These are phyloP conservation scores for Backusella liffmaniae DNA, from an alignment of 192 early-diverging fungal genomes.

Conservation along the genomic window DNA sequence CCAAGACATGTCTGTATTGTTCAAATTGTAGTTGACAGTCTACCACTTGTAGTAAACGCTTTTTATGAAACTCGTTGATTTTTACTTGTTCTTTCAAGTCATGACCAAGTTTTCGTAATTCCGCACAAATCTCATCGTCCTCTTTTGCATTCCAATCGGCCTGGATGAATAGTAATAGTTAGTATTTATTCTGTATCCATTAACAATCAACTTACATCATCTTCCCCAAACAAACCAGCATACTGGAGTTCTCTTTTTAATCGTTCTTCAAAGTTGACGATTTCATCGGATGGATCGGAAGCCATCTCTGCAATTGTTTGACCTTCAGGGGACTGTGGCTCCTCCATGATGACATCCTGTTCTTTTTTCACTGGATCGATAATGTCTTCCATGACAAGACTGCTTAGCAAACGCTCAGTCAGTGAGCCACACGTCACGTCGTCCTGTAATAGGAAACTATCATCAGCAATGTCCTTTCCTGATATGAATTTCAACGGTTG, in stretches of 20 bases:
- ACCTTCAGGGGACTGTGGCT: constrained; percentile 4
- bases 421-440: constrained; percentile 49
- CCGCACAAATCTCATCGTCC: constrained; percentile 76
- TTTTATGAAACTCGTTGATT: constrained; percentile 69
- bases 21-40: constrained; percentile 78
- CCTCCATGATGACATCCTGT: constrained; percentile 8
- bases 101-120: constrained; percentile 67
- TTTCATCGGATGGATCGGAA: constrained; percentile 17
- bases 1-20: constrained; percentile 86
- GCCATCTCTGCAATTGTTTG: constrained; percentile 63
- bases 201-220: constrained; percentile 53
- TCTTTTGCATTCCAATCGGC: constrained; percentile 71
- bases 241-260: constrained; percentile 81
- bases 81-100: constrained; percentile 72
- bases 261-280: constrained; percentile 73
- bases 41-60: constrained; percentile 65
- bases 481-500: constrained; percentile 21
- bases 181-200: too few species aligned
- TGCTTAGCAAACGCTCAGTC: constrained; percentile 74
- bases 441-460: constrained; percentile 20
- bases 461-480: constrained; percentile 34
- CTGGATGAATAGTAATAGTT: constrained; percentile 22
- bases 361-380: constrained; percentile 39
- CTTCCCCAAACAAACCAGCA: constrained; percentile 82
- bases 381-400: constrained; percentile 67